Evolutionary conservation across 2,329 filamentous ascomycete genomes (phyloP).

Genomic region (Colletotrichum falcatum): DNA sequence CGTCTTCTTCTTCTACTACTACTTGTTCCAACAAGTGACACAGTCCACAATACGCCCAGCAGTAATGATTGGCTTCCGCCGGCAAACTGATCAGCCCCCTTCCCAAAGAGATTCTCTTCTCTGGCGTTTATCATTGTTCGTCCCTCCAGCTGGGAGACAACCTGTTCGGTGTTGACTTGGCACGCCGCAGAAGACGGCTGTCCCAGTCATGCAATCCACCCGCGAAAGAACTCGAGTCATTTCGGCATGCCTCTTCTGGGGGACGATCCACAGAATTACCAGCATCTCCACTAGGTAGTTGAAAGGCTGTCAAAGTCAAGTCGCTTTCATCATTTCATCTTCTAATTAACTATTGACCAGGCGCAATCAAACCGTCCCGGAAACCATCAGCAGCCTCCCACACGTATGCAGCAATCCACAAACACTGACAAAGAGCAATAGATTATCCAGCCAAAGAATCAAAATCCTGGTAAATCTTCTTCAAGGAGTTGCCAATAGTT

Average conservation of each 20-base stretch:
- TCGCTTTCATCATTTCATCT: constrained; percentile 19
- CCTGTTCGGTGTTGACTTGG: constrained; percentile 6
- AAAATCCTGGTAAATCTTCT: neutral
- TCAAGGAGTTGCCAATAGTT: neutral
- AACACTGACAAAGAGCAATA: neutral
- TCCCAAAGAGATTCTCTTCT: no score
- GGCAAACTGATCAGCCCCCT: neutral
- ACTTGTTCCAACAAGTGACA: neutral
- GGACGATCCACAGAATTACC: neutral
- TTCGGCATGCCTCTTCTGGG: neutral
- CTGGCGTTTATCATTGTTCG: neutral
- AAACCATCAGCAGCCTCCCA: neutral
- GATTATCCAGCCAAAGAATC: neutral
- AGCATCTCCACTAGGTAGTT: neutral
- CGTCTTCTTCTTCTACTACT: neutral
- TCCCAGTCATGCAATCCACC: constrained; percentile 21
- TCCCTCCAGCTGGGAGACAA: constrained; percentile 1
- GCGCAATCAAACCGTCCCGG: neutral
- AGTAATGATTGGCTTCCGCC: neutral
- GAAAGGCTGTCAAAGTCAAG: constrained; percentile 14
- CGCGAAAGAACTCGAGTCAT: constrained; percentile 29
- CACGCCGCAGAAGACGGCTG: neutral
- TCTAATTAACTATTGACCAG: neutral
- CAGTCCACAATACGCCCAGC: neutral
- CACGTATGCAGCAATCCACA: constrained; percentile 5